These are phyloP conservation scores for Sanghuangporus baumii DNA, from an alignment of 1,284 basidiomycete genomes.

Conservation along the genomic window DNA sequence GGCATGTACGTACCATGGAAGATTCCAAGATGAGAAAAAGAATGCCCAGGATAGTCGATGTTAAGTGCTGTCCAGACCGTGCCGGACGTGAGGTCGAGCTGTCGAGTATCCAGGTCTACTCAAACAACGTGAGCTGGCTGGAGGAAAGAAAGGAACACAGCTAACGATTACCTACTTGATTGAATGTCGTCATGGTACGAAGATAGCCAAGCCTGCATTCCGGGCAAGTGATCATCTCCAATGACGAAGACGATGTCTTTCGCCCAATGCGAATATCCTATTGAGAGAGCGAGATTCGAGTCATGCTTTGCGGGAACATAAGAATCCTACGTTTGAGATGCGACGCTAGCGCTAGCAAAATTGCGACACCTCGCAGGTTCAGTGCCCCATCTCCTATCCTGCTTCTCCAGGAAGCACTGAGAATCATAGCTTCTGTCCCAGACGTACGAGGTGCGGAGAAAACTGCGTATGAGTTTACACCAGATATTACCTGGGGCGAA, in stretches of 20 bases:
- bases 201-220: conserved; percentile 88
- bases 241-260: conserved; percentile 92
- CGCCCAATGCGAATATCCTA: conserved; percentile 89
- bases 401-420: conserved; percentile 87
- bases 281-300: background rate
- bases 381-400: conserved; percentile 49
- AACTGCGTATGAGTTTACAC: conserved; percentile 81
- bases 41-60: conserved; percentile 95
- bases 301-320: background rate
- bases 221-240: conserved; percentile 84
- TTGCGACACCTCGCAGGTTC: conserved; percentile 87
- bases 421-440: conserved; percentile 86
- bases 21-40: conserved; percentile 88
- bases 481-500: conserved; percentile 36
- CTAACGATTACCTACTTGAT: conserved; percentile 42
- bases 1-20: conserved; percentile 69
- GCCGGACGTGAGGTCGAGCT: conserved; percentile 60
- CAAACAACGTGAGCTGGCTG: background rate
- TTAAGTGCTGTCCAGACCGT: conserved; percentile 94
- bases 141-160: background rate
- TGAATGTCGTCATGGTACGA: conserved; percentile 73
- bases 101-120: conserved; percentile 61
- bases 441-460: conserved; percentile 80
- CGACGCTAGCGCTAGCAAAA: conserved; percentile 73
- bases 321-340: conserved; percentile 70